Evolutionary conservation across 495 filamentous ascomycete genomes (phyloP), one percentile per base, ranked within the genome.

Genomic region (Penicillium canescens): DNA sequence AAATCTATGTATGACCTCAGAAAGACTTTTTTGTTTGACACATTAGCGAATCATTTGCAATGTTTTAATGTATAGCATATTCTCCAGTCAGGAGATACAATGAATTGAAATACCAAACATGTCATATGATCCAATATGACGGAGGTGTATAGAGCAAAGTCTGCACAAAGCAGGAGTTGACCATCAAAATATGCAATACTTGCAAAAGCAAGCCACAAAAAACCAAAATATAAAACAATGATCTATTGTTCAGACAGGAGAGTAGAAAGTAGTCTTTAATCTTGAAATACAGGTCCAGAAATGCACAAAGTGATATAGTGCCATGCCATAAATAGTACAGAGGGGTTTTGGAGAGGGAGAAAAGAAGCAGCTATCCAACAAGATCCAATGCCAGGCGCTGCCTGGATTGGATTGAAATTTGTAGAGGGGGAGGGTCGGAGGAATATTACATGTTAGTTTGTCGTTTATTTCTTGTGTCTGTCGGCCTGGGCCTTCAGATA

Each of bases 401-500:
- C 46, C 52, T 43, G 42, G 31, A 42, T 34, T 42, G 40, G 37
- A 11, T 45, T 31, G 23, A 26, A 31, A n/a, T n/a, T 39, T 33
- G 42, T 13, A 31, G 39, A 21, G 50, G 37, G 44, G 36, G 48
- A 42, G 42, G 42, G 40, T 26, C 20, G 42, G 39, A 16, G 37
- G 45, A 45, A 50, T 46, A 65, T 65, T 67, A 63, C 57, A 60
- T 24, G 52, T 34, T 50, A 31, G 28, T 31, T 38, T 49, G 49
- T 57, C 49, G 52, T 60, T 75, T 73, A 86, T 74, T 83, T 83
- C 74, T 87, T 88, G 60, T 86, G 81, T 70, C 86, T 86, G 54
- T 86, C 87, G 54, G 85, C 86, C 65, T 88, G 82, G 66, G 87
- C 87, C 82, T 96, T 96, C 70, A 92, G 74, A 75, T 96, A 82